phyloP scores from a whole-genome alignment of 768 basidiomycete genomes.

The Tremella mesenterica region DNA sequence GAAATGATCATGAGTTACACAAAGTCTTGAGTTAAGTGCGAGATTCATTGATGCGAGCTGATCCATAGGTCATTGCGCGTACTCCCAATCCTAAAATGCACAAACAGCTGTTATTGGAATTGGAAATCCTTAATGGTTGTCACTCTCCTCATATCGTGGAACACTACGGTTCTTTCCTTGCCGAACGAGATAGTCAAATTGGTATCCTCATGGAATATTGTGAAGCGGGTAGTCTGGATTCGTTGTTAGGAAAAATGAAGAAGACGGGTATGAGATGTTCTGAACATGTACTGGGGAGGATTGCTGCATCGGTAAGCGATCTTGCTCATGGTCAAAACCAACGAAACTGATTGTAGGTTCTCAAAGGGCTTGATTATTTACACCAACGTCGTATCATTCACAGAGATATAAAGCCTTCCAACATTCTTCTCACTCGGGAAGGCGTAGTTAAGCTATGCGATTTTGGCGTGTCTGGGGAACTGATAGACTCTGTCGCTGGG shows the following conservation, averaged over 20 bases:
- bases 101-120: slow-evolving; percentile 44
- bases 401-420: slow-evolving; percentile 47
- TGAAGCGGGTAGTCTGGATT: slow-evolving; percentile 44
- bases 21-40: too few relatives aligned
- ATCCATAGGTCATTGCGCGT: slow-evolving; percentile 39
- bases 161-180: slow-evolving; percentile 45
- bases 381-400: slow-evolving; percentile 45
- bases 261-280: slow-evolving; percentile 35
- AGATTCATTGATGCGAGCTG: not conserved
- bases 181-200: slow-evolving; percentile 40
- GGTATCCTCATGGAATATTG: slow-evolving; percentile 46
- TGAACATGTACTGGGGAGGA: slow-evolving; percentile 44
- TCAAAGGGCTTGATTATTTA: slow-evolving; percentile 43
- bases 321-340: not conserved
- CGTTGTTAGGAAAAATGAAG: slow-evolving; percentile 35
- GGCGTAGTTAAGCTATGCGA: slow-evolving; percentile 46
- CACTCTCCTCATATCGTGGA: slow-evolving; percentile 44
- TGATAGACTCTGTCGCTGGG: slow-evolving; percentile 43
- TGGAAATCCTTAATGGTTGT: slow-evolving; percentile 43
- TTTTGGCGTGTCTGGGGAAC: slow-evolving; percentile 46
- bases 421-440: slow-evolving; percentile 41
- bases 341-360: slow-evolving; percentile 15
- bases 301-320: slow-evolving; percentile 38
- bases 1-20: not conserved
- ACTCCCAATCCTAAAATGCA: slow-evolving; percentile 45